Evolutionary conservation across 148 eudicot genomes (phyloP).

Genomic region (Persicaria tinctoria): DNA sequence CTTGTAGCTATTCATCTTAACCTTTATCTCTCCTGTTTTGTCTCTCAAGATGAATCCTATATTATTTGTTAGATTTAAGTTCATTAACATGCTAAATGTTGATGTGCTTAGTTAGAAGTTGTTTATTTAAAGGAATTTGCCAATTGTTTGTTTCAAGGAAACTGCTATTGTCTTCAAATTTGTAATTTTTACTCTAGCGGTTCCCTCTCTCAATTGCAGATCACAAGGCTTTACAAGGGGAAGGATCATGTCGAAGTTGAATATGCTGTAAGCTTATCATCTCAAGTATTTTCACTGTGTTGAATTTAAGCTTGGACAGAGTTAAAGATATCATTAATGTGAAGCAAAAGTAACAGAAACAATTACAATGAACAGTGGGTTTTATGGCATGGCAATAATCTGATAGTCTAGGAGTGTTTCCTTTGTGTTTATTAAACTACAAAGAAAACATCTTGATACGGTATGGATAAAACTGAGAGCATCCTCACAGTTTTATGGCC

Average conservation of each 20-base stretch:
- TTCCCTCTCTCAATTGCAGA: conserved; percentile 26
- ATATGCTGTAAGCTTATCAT: conserved; percentile 53
- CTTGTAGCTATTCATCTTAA: no score
- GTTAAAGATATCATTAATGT: not conserved
- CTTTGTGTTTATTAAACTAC: no score
- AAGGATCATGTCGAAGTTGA: conserved; percentile 92
- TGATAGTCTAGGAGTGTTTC: not conserved
- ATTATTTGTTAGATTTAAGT: not conserved
- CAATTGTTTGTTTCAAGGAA: not conserved
- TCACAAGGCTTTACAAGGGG: conserved; percentile 79
- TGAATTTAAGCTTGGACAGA: not conserved
- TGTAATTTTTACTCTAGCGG: not conserved
- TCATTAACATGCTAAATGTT: not conserved
- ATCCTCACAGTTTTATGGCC: no score
- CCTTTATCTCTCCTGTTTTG: no score
- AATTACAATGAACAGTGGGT: not conserved
- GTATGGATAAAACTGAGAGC: no score
- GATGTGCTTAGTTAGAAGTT: not conserved
- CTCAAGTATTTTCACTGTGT: not conserved
- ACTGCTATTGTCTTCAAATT: not conserved
- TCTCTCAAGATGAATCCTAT: no score
- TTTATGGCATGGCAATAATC: not conserved
- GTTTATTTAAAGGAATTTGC: not conserved
- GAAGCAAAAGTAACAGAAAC: not conserved
- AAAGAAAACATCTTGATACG: no score